Evolutionary conservation across 352 stramenopile species (phyloP).

Genomic region (Phytophthora citrophthora): DNA sequence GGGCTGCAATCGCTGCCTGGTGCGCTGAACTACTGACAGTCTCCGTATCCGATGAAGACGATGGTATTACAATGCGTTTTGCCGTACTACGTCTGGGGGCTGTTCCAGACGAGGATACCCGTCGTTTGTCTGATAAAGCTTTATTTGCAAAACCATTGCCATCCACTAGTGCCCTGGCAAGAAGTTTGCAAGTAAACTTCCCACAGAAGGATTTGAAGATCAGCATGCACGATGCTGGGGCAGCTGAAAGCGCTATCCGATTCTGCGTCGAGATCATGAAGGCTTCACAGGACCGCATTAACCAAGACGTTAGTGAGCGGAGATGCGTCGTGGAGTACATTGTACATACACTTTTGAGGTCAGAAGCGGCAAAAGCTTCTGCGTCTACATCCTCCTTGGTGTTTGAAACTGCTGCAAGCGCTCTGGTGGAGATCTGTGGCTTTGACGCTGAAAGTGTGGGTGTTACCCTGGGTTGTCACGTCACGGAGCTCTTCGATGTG

Average conservation of each 20-base stretch:
- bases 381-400: slow-evolving; percentile 10
- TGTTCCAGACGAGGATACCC: slow-evolving; percentile 52
- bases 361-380: slow-evolving; percentile 4
- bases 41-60: slow-evolving; percentile 13
- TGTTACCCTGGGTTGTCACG: slow-evolving; percentile 21
- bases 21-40: slow-evolving; percentile 46
- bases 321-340: slow-evolving; percentile 56
- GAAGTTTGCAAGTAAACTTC: slow-evolving; percentile 34
- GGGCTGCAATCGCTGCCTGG: slow-evolving; percentile 65
- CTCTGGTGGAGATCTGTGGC: slow-evolving; percentile 41
- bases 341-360: slow-evolving; percentile 47
- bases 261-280: slow-evolving; percentile 66
- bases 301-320: slow-evolving; percentile 31
- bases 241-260: slow-evolving; percentile 53
- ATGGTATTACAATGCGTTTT: slow-evolving; percentile 61
- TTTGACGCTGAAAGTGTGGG: slow-evolving; percentile 41
- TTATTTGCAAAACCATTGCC: slow-evolving; percentile 58
- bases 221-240: slow-evolving; percentile 38
- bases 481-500: slow-evolving; percentile 33
- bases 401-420: slow-evolving; percentile 44
- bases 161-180: slow-evolving; percentile 33
- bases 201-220: slow-evolving; percentile 46
- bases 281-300: slow-evolving; percentile 7
- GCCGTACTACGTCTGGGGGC: slow-evolving; percentile 55
- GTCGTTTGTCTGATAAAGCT: slow-evolving; percentile 40